Percentiles rank a stretch among this genome's conserved stretches.
Evolutionary conservation across 495 filamentous ascomycete genomes (phyloP).

Genomic region (Aspergillus homomorphus): DNA sequence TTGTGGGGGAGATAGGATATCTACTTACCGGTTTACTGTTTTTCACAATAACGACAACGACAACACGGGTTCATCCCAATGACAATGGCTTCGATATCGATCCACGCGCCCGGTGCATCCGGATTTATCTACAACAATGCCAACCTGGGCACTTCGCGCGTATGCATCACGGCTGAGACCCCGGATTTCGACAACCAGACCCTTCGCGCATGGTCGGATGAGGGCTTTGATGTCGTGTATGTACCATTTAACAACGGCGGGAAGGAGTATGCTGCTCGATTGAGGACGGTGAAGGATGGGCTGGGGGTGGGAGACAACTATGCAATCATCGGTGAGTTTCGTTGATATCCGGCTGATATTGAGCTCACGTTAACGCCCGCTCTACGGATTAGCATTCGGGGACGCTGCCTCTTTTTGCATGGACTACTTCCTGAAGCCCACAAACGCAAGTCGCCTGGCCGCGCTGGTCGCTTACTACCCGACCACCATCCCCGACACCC

Average conservation of each 20-base stretch:
- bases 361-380: too few species aligned
- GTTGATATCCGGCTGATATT: neutral
- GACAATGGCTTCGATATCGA: conserved; percentile 42
- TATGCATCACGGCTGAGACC: conserved; percentile 64
- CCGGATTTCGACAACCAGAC: conserved; percentile 58
- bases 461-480: conserved; percentile 64
- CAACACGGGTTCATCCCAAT: conserved; percentile 13
- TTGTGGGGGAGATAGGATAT: neutral
- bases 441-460: conserved; percentile 39
- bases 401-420: conserved; percentile 57
- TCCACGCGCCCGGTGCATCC: conserved; percentile 35
- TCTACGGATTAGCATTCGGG: conserved; percentile 45
- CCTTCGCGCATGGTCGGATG: conserved; percentile 57
- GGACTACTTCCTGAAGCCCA: conserved; percentile 50
- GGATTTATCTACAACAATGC: conserved; percentile 43
- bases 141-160: conserved; percentile 43
- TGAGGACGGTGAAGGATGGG: conserved; percentile 45
- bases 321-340: conserved; percentile 43
- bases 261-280: conserved; percentile 49
- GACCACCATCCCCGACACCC: conserved; percentile 47
- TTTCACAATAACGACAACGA: neutral
- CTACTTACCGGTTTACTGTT: too few species aligned
- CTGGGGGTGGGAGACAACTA: conserved; percentile 50
- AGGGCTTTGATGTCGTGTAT: conserved; percentile 66
- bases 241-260: conserved; percentile 52